A percentile compares a stretch with the other conserved stretches of the same genome.
Evolutionary conservation across 2,329 filamentous ascomycete genomes (phyloP).

Genomic region (Hirsutella rhossiliensis): DNA sequence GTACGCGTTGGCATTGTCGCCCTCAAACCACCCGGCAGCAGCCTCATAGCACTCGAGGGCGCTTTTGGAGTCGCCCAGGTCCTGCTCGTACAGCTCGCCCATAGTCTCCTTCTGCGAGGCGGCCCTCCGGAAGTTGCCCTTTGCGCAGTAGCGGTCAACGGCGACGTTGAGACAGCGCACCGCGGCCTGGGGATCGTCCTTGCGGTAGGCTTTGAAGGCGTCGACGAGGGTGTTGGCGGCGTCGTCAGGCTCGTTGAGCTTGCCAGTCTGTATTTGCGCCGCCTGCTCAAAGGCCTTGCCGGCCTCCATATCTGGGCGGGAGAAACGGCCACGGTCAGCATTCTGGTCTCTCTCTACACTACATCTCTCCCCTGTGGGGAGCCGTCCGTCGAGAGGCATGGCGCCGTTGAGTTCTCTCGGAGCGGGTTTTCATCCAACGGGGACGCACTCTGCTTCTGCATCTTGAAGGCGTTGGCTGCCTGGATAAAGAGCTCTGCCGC

Average conservation of each 20-base stretch:
- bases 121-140: constrained; percentile 83
- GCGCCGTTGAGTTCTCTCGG: no score
- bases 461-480: constrained; percentile 83
- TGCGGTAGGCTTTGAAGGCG: constrained; percentile 91
- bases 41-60: constrained; percentile 77
- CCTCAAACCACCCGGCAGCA: constrained; percentile 81
- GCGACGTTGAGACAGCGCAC: constrained; percentile 68
- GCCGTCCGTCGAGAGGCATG: no score
- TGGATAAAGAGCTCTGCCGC: constrained; percentile 80
- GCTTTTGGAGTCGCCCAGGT: constrained; percentile 64
- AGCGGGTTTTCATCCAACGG: neutral
- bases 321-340: neutral
- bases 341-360: no score
- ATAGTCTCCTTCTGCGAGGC: constrained; percentile 84
- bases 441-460: constrained; percentile 66
- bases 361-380: no score
- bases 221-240: constrained; percentile 80
- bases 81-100: constrained; percentile 74
- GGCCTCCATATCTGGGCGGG: constrained; percentile 60
- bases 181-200: constrained; percentile 71
- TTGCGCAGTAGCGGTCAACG: constrained; percentile 75
- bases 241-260: constrained; percentile 85
- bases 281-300: constrained; percentile 79
- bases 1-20: constrained; percentile 72
- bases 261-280: constrained; percentile 65